Evolutionary conservation across 2,329 filamentous ascomycete species (phyloP).

Genomic region (Westerdykella sp.): DNA sequence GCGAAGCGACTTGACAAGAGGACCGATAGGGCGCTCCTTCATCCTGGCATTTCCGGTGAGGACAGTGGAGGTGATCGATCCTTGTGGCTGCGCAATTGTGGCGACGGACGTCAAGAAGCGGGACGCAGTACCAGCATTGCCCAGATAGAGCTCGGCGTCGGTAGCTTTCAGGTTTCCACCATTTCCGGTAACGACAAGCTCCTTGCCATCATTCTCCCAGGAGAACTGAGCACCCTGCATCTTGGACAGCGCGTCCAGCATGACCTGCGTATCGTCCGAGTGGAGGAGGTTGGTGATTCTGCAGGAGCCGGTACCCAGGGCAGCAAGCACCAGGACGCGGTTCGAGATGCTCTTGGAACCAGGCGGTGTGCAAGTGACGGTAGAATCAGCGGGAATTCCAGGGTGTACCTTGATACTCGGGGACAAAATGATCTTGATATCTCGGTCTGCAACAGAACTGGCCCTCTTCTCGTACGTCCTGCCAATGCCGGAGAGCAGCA

Average conservation of each 20-base stretch:
- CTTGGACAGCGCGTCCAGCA: constrained; percentile 84
- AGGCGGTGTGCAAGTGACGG: constrained; percentile 75
- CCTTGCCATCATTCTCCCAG: constrained; percentile 92
- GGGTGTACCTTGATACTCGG: constrained; percentile 69
- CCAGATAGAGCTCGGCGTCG: constrained; percentile 74
- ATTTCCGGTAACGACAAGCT: constrained; percentile 81
- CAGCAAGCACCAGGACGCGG: constrained; percentile 85
- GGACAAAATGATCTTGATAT: constrained; percentile 77
- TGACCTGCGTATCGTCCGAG: constrained; percentile 94
- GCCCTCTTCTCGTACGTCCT: constrained; percentile 81
- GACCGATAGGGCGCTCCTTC: constrained; percentile 91
- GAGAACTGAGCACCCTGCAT: constrained; percentile 82
- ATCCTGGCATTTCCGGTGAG: constrained; percentile 93
- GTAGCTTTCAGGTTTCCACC: constrained; percentile 79
- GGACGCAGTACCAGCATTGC: constrained; percentile 93
- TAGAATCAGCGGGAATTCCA: constrained; percentile 59
- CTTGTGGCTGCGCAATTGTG: constrained; percentile 66
- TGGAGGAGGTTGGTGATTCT: constrained; percentile 88
- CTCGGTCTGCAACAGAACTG: constrained; percentile 78
- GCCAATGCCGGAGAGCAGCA: constrained; percentile 84
- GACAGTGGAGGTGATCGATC: constrained; percentile 60
- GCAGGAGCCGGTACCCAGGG: constrained; percentile 78
- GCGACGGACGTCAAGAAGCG: constrained; percentile 91
- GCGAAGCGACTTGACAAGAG: constrained; percentile 82
- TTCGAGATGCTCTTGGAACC: constrained; percentile 98